Evolutionary conservation across 2,329 filamentous ascomycete species (phyloP).

Genomic region (Truncatella angustata): DNA sequence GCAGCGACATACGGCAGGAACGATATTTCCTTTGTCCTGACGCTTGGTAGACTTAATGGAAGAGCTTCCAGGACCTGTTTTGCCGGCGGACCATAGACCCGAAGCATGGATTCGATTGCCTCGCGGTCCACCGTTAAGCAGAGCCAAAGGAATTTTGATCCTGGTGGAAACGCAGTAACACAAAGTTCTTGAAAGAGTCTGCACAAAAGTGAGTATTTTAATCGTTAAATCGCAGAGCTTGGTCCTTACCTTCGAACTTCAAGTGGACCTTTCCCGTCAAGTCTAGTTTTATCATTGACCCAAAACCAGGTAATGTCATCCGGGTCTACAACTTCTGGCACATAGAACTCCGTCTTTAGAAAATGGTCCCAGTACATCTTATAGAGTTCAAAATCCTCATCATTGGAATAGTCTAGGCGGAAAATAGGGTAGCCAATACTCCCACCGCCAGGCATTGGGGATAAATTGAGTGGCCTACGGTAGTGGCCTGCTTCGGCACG

Average conservation of each 20-base stretch:
- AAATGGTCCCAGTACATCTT: background rate
- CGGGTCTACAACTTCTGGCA: background rate
- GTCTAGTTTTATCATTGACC: conserved; percentile 1
- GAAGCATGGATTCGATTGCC: background rate
- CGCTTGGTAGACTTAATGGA: background rate
- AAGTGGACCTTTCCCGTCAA: background rate
- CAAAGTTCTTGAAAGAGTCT: background rate
- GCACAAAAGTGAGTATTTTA: background rate
- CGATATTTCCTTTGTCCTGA: background rate
- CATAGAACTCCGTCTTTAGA: background rate
- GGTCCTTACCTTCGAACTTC: conserved; percentile 2
- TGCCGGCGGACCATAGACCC: background rate
- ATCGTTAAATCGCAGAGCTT: background rate
- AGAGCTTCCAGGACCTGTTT: background rate
- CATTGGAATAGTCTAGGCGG: conserved; percentile 4
- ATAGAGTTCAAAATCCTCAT: background rate
- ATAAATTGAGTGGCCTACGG: background rate
- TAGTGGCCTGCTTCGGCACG: background rate
- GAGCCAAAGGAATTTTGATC: background rate
- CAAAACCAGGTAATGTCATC: conserved; percentile 1
- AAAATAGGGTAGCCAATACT: conserved; percentile 1
- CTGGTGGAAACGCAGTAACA: background rate
- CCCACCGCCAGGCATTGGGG: background rate
- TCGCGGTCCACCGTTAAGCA: background rate
- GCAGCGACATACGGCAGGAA: conserved; percentile 1